phyloP scores from a whole-genome alignment of 148 eudicot genomes.

The Dysphania ambrosioides region DNA sequence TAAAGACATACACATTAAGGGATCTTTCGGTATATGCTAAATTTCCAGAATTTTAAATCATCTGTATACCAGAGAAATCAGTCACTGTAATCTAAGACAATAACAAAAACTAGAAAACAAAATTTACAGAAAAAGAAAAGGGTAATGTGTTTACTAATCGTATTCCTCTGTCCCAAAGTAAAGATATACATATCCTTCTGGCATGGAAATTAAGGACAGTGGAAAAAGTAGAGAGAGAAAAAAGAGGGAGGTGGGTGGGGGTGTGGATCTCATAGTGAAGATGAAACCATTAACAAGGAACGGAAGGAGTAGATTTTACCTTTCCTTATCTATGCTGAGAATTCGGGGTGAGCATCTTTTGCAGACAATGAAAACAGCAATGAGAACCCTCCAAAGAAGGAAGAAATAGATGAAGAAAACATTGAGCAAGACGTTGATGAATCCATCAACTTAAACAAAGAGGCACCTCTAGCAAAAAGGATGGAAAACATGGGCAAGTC shows the following conservation, averaged over 20 bases:
- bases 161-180: too few relatives aligned
- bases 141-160: slow-evolving; percentile 6
- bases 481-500: slow-evolving; percentile 22
- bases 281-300: neutral
- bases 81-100: neutral
- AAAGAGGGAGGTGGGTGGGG: neutral
- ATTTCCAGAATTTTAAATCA: neutral
- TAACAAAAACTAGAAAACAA: neutral
- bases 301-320: neutral
- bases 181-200: neutral
- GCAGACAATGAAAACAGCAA: slow-evolving; percentile 24
- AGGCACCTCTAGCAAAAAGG: slow-evolving; percentile 28
- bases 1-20: neutral
- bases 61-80: neutral
- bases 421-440: slow-evolving; percentile 6
- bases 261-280: neutral
- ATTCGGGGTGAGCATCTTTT: slow-evolving; percentile 14
- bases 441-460: neutral
- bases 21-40: neutral
- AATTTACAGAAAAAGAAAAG: neutral
- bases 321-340: slow-evolving; percentile 11
- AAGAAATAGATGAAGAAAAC: neutral
- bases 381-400: neutral
- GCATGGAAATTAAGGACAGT: neutral
- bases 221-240: neutral